A percentile compares a stretch with the other conserved stretches of the same genome.
Conservation (phyloP, 1,284 basidiomycete species). For the Chalciporus sp. region DNA sequence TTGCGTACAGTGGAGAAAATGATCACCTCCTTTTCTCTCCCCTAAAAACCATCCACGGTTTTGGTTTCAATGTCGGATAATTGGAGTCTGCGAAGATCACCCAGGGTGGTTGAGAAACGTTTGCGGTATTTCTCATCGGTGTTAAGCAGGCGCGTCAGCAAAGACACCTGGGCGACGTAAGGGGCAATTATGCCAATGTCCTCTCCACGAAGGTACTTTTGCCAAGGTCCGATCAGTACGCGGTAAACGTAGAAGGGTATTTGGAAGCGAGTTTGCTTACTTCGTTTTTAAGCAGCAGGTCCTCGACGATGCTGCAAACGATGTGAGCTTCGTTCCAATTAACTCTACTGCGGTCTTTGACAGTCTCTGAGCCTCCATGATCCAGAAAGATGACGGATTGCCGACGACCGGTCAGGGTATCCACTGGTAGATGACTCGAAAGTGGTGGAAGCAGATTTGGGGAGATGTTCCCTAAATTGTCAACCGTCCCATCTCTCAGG, state of each 20-base stretch:
- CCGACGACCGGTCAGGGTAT: conserved; percentile 36
- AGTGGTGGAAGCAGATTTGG: conserved; percentile 59
- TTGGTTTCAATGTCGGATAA: conserved; percentile 74
- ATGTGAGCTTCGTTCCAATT: conserved; percentile 79
- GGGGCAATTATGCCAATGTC: conserved; percentile 91
- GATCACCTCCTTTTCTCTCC: conserved; percentile 90
- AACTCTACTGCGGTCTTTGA: conserved; percentile 67
- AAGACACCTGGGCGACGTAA: conserved; percentile 79
- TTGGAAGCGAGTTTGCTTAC: conserved; percentile 52
- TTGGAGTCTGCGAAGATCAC: conserved; percentile 64
- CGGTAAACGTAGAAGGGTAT: conserved; percentile 6
- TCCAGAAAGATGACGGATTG: conserved; percentile 79
- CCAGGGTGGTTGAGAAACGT: conserved; percentile 62
- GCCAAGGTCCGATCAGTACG: conserved; percentile 18
- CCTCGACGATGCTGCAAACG: conserved; percentile 78
- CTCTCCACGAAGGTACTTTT: conserved; percentile 60
- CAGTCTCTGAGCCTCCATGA: conserved; percentile 68
- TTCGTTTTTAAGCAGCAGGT: conserved; percentile 73
- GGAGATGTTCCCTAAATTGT: conserved; percentile 53
- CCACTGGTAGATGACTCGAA: conserved; percentile 51
- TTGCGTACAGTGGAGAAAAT: conserved; percentile 90
- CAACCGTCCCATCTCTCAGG: conserved; percentile 75
- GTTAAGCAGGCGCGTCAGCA: conserved; percentile 66
- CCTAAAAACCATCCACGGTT: conserved; percentile 94
- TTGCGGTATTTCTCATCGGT: conserved; percentile 48